These are phyloP conservation scores for Eutrema salsugineum DNA, from an alignment of 441 rosid species.

Conservation along the genomic window DNA sequence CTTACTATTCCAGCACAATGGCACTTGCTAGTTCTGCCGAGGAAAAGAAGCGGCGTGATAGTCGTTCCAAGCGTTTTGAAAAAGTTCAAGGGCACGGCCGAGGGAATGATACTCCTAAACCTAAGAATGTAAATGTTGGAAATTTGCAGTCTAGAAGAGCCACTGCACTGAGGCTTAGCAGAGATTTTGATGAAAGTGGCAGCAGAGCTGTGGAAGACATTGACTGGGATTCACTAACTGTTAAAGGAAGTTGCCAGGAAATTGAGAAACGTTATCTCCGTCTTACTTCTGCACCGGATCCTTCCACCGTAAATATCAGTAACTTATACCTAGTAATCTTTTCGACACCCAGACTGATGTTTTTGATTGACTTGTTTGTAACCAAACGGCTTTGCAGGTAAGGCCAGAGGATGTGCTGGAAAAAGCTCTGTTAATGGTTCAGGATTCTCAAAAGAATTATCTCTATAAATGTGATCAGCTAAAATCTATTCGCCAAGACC, in stretches of 20 bases:
- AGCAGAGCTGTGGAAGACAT: slow-evolving; percentile 97
- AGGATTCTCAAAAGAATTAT: slow-evolving; percentile 86
- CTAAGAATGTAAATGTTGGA: slow-evolving; percentile 62
- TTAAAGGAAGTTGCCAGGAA: slow-evolving; percentile 96
- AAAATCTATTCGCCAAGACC: slow-evolving; percentile 98
- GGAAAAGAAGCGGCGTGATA: slow-evolving; percentile 91
- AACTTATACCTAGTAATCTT: slow-evolving; percentile 10
- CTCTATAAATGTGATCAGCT: slow-evolving; percentile 96
- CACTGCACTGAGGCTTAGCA: slow-evolving; percentile 70
- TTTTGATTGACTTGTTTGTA: background rate
- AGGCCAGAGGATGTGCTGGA: slow-evolving; percentile 98
- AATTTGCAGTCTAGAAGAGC: slow-evolving; percentile 73
- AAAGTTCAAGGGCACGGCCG: slow-evolving; percentile 63
- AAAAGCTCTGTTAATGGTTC: slow-evolving; percentile 85
- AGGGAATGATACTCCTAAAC: slow-evolving; percentile 50
- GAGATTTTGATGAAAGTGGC: slow-evolving; percentile 74
- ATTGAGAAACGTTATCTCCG: slow-evolving; percentile 98
- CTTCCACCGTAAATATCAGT: slow-evolving; percentile 68
- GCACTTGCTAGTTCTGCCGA: slow-evolving; percentile 74
- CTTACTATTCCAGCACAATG: slow-evolving; percentile 72
- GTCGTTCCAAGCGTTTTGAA: slow-evolving; percentile 92
- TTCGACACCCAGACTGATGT: background rate
- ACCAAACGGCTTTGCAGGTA: slow-evolving; percentile 55
- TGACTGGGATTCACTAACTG: slow-evolving; percentile 98
- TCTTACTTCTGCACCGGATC: slow-evolving; percentile 99